A percentile compares a stretch with the other conserved stretches of the same genome.
Conservation (phyloP, 768 basidiomycete genomes). For the Tricholoma sp. region DNA sequence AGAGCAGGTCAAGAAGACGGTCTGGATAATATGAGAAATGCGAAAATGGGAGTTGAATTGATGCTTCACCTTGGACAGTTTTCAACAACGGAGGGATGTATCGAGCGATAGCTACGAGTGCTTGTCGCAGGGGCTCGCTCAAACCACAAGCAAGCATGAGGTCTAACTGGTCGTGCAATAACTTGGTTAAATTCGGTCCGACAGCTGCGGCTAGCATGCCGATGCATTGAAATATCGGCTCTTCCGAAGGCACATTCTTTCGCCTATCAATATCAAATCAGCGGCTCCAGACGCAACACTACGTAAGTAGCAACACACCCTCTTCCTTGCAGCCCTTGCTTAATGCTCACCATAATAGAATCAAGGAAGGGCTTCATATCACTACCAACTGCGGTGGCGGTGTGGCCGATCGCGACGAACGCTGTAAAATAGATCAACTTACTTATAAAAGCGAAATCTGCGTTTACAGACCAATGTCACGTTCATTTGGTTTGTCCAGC, state of each 20-base stretch:
- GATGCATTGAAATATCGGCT: constrained; percentile 95
- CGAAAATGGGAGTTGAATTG: background rate
- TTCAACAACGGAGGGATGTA: constrained; percentile 87
- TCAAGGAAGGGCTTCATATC: constrained; percentile 97
- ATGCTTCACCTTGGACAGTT: constrained; percentile 76
- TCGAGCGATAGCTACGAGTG: constrained; percentile 77
- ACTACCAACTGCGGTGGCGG: constrained; percentile 84
- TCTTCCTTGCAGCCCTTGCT: constrained; percentile 78
- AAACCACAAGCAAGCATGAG: constrained; percentile 94
- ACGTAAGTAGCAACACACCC: constrained; percentile 46
- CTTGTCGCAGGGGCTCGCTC: constrained; percentile 82
- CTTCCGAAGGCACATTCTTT: constrained; percentile 90
- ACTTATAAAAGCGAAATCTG: background rate
- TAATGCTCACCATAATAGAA: constrained; percentile 83
- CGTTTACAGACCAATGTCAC: constrained; percentile 66
- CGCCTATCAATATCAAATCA: constrained; percentile 36
- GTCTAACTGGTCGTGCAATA: constrained; percentile 94
- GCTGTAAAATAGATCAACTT: constrained; percentile 40
- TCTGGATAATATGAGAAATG: constrained; percentile 40
- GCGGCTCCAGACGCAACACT: background rate
- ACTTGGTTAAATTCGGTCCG: constrained; percentile 91
- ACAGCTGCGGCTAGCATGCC: constrained; percentile 95
- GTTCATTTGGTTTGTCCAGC: constrained; percentile 83
- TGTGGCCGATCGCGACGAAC: constrained; percentile 94
- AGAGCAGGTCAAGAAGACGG: constrained; percentile 82